phyloP scores from a whole-genome alignment of 768 basidiomycete species.

The Leccinum subgranulosum region DNA sequence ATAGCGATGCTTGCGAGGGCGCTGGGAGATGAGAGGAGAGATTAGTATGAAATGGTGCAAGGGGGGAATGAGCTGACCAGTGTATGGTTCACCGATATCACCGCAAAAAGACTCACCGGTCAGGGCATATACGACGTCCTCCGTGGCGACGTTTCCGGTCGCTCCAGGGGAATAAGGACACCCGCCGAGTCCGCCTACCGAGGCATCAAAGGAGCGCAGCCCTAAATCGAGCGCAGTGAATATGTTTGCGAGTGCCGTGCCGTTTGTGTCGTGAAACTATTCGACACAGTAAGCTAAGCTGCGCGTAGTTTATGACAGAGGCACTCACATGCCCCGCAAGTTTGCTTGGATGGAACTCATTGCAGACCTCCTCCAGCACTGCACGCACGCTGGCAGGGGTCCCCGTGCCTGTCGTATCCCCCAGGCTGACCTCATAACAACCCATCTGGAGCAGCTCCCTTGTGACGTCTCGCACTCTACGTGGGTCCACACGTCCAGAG shows the following conservation, averaged over 20 bases:
- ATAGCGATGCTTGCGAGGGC: neutral
- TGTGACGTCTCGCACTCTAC: constrained; percentile 64
- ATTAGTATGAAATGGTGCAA: neutral
- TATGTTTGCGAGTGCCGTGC: constrained; percentile 77
- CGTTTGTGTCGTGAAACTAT: constrained; percentile 90
- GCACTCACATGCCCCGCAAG: constrained; percentile 60
- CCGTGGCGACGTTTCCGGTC: constrained; percentile 92
- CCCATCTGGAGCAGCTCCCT: constrained; percentile 81
- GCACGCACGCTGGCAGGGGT: constrained; percentile 64
- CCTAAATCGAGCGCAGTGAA: constrained; percentile 69
- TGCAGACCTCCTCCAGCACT: constrained; percentile 71
- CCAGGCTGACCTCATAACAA: constrained; percentile 89
- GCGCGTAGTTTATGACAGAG: constrained; percentile 27
- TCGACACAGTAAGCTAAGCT: neutral
- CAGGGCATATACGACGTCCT: constrained; percentile 86
- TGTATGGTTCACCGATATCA: constrained; percentile 37
- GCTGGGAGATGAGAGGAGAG: neutral
- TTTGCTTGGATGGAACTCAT: constrained; percentile 53
- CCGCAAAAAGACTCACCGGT: constrained; percentile 56
- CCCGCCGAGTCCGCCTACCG: constrained; percentile 88
- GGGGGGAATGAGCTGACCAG: constrained; percentile 11
- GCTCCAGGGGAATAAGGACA: constrained; percentile 97
- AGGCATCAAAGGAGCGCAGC: constrained; percentile 76
- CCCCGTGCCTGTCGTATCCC: constrained; percentile 89
- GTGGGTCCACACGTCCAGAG: constrained; percentile 69